These are phyloP conservation scores for Thielaviopsis euricoi DNA, from an alignment of 2,329 filamentous ascomycete species.

Conservation along the genomic window DNA sequence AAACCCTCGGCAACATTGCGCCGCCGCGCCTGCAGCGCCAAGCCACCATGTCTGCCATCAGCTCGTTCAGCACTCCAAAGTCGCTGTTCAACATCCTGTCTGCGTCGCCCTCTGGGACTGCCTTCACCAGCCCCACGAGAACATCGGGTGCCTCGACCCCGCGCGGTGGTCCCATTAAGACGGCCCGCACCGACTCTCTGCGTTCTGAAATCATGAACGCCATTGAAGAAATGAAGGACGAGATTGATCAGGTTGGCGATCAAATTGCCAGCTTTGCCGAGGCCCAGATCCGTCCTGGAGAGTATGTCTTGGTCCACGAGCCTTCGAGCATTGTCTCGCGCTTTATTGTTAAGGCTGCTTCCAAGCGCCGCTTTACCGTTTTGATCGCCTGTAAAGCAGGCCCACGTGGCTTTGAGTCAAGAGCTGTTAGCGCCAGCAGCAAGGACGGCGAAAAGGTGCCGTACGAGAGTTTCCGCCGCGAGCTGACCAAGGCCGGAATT, in stretches of 20 bases:
- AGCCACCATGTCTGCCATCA: constrained; percentile 38
- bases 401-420: constrained; percentile 17
- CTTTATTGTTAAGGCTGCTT: constrained; percentile 74
- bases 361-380: constrained; percentile 83
- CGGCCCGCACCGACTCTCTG: constrained; percentile 42
- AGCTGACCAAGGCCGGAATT: constrained; percentile 61
- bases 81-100: constrained; percentile 73
- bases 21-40: constrained; percentile 8
- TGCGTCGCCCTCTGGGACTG: constrained; percentile 38
- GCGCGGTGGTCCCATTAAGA: constrained; percentile 20
- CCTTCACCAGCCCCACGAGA: constrained; percentile 35
- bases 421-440: constrained; percentile 16
- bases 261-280: constrained; percentile 80
- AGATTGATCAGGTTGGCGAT: constrained; percentile 82
- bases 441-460: constrained; percentile 15
- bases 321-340: constrained; percentile 76
- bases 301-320: constrained; percentile 79
- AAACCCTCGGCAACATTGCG: constrained; percentile 12
- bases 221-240: constrained; percentile 90
- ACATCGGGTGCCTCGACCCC: constrained; percentile 35
- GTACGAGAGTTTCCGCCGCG: constrained; percentile 51
- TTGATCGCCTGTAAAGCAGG: constrained; percentile 56
- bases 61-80: constrained; percentile 49
- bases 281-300: constrained; percentile 83
- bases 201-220: constrained; percentile 85